These are phyloP conservation scores for Prunella vulgaris DNA, from an alignment of 257 asterid species.

Conservation along the genomic window DNA sequence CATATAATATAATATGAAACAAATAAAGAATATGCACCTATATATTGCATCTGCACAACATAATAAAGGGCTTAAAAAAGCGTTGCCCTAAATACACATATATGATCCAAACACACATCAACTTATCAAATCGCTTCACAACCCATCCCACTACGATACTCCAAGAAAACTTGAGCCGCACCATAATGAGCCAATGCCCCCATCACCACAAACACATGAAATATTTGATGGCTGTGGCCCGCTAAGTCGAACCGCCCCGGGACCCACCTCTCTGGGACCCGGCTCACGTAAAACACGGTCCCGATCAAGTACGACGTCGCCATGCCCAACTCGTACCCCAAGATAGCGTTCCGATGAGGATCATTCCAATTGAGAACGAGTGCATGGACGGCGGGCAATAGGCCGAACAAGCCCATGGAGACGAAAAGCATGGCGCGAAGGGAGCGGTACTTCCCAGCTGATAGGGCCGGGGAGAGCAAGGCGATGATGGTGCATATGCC, in stretches of 20 bases:
- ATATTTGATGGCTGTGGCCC: slow-evolving; percentile 95
- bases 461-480: slow-evolving; percentile 62
- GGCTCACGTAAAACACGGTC: slow-evolving; percentile 55
- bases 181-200: slow-evolving; percentile 96
- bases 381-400: slow-evolving; percentile 72
- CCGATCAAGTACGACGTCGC: slow-evolving; percentile 69
- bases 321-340: slow-evolving; percentile 69
- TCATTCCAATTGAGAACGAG: slow-evolving; percentile 62
- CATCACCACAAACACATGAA: slow-evolving; percentile 77
- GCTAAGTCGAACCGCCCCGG: slow-evolving; percentile 93
- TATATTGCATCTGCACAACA: slow-evolving; percentile 9
- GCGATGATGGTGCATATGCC: slow-evolving; percentile 63
- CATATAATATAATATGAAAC: neutral
- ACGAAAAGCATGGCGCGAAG: slow-evolving; percentile 68
- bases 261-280: slow-evolving; percentile 82
- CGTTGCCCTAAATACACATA: neutral
- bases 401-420: slow-evolving; percentile 85
- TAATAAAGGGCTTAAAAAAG: neutral
- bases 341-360: slow-evolving; percentile 53
- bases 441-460: slow-evolving; percentile 52
- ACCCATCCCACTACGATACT: slow-evolving; percentile 40
- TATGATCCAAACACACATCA: neutral
- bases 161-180: slow-evolving; percentile 74
- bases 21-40: slow-evolving; percentile 20
- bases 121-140: slow-evolving; percentile 34